A percentile compares a stretch with the other conserved stretches of the same genome.
phyloP scores from a whole-genome alignment of 1,284 basidiomycete genomes.

The Apiotrichum laibachii region DNA sequence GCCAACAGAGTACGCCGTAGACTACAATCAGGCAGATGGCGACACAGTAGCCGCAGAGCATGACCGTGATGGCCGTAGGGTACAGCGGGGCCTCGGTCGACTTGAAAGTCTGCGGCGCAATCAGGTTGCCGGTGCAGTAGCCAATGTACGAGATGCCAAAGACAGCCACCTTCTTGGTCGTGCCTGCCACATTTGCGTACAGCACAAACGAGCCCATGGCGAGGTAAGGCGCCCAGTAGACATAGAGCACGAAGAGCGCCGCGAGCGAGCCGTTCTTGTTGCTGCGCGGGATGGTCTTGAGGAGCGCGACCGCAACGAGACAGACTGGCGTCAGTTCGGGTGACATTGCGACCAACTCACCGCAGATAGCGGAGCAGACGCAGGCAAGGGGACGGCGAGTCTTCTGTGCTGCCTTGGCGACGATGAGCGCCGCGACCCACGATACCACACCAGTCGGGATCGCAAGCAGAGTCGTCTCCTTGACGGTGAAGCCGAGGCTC shows the following conservation, averaged over 20 bases:
- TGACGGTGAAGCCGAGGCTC: slow-evolving; percentile 22
- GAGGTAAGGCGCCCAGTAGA: slow-evolving; percentile 29
- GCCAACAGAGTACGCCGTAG: slow-evolving; percentile 24
- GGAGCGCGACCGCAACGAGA: slow-evolving; percentile 19
- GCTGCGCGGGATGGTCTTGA: slow-evolving; percentile 26
- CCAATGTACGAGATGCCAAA: slow-evolving; percentile 33
- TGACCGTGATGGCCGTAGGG: slow-evolving; percentile 24
- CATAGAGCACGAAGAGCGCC: slow-evolving; percentile 26
- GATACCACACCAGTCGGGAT: slow-evolving; percentile 40
- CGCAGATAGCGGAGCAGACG: slow-evolving; percentile 17
- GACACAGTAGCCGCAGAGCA: slow-evolving; percentile 31
- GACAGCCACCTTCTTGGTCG: slow-evolving; percentile 33
- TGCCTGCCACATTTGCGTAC: slow-evolving; percentile 34
- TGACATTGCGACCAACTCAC: slow-evolving; percentile 9
- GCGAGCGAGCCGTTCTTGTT: slow-evolving; percentile 32
- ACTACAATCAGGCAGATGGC: slow-evolving; percentile 18
- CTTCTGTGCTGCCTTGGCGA: slow-evolving; percentile 26
- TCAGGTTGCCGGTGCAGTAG: slow-evolving; percentile 29
- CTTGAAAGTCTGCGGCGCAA: slow-evolving; percentile 34
- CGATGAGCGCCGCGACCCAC: slow-evolving; percentile 32
- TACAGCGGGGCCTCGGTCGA: slow-evolving; percentile 28
- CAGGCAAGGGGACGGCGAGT: slow-evolving; percentile 21
- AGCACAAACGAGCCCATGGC: slow-evolving; percentile 18
- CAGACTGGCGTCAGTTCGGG: slow-evolving; percentile 4
- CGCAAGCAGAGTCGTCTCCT: slow-evolving; percentile 31